These are phyloP conservation scores for Suhomyces ambrosiae DNA, from an alignment of 1,139 yeast genomes.

Conservation along the genomic window DNA sequence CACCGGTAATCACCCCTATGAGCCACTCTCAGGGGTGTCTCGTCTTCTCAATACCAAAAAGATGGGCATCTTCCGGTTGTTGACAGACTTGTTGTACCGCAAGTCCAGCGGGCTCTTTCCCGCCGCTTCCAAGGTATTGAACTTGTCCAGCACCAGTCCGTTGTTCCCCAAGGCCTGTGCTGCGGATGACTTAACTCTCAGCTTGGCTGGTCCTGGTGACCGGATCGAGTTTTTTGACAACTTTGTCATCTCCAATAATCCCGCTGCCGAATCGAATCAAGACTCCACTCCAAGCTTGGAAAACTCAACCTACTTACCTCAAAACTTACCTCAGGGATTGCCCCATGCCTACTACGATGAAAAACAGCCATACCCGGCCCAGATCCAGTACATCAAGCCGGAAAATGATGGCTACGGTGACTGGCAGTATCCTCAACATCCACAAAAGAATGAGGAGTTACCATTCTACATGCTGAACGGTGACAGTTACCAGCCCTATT, in stretches of 20 bases:
- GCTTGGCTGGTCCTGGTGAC: constrained; percentile 18
- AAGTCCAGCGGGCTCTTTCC: constrained; percentile 16
- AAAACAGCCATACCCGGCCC: constrained; percentile 4
- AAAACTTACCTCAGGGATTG: constrained; percentile 1
- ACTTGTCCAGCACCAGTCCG: constrained; percentile 13
- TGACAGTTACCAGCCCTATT: constrained; percentile 18
- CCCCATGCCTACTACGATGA: constrained; percentile 3
- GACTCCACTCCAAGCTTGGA: not conserved
- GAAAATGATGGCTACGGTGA: constrained; percentile 1
- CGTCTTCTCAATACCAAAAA: constrained; percentile 3
- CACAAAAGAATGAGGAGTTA: constrained; percentile 5
- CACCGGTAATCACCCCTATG: constrained; percentile 1
- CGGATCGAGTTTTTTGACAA: constrained; percentile 20
- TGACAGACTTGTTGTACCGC: constrained; percentile 18
- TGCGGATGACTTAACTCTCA: constrained; percentile 20
- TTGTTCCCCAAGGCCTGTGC: constrained; percentile 20
- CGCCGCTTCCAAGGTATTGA: constrained; percentile 12
- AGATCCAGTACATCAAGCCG: constrained; percentile 7
- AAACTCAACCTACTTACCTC: not conserved
- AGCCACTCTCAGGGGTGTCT: constrained; percentile 3
- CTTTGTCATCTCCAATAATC: constrained; percentile 13
- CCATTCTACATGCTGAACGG: constrained; percentile 15
- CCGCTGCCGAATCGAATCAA: not conserved
- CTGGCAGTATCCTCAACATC: constrained; percentile 1
- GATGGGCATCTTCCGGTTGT: constrained; percentile 17